Base-by-base conservation (phyloP, 1,284 basidiomycete species). In the Malassezia globosa region DNA sequence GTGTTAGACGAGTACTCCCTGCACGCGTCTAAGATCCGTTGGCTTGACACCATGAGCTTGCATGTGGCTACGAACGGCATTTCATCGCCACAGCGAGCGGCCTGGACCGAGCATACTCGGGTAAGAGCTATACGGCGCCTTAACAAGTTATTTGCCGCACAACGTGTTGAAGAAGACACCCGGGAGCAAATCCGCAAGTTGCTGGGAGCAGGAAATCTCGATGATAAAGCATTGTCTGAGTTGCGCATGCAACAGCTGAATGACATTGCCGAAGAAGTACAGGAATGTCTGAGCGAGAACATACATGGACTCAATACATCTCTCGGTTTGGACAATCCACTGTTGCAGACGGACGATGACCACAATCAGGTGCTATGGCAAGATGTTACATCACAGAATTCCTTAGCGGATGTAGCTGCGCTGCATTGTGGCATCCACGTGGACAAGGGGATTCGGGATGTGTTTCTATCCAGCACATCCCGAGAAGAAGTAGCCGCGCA, bases 51-150 rank as follows among this genome's bases (percentile, higher is more conserved):
- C 0, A 87, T 97, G 81, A 82, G 87, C 1, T 76, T 99, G 8
- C 92, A 99, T 69, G 83, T 94, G 40, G 88, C 94, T 4, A 84
- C 89, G 3, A 83, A 85, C 53, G 92, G 94, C 5, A 92, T 97
- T 49, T 92, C 89, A 0, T 89, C 87, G 0, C 85, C 89, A 56
- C 94, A 97, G 69, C 81, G 90, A 0, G 87, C 88, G 0, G 84
- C 85, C 2, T 97, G 90, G 89, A 80, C 83, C 74, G 82, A 83
- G 65, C 80, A 89, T 67, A 78, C 80, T 48, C 87, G 86, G 42
- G 73, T 43, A 27, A 70, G 74, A 33, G 74, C 80, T 6, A 76
- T 76, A 37, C 58, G 65, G 21, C 77, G 77, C 22, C 75, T 78
- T 42, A 74, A 79, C 46, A 75, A 78, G 43, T 54, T 56, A 14